Evolutionary conservation across 768 basidiomycete genomes (phyloP).

Genomic region (Gymnopilus dilepis): DNA sequence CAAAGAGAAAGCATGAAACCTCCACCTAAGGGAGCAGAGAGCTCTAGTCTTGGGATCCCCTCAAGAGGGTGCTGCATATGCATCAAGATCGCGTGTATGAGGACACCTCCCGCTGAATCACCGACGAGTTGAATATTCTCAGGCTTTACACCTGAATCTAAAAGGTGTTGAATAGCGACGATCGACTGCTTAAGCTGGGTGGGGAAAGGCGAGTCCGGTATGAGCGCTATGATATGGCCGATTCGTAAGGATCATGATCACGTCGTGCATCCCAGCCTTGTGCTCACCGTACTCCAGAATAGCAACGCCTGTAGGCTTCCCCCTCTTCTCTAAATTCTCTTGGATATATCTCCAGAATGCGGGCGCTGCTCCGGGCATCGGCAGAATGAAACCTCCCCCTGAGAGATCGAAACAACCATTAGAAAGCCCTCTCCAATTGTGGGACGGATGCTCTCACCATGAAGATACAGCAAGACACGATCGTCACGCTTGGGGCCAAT

Average conservation of each 20-base stretch:
- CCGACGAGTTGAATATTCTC: slow-evolving; percentile 39
- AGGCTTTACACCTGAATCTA: slow-evolving; percentile 35
- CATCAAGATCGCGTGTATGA: slow-evolving; percentile 41
- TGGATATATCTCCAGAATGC: slow-evolving; percentile 31
- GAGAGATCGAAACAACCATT: background rate
- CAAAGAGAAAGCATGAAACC: slow-evolving; percentile 46
- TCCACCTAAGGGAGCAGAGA: slow-evolving; percentile 33
- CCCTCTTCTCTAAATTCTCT: slow-evolving; percentile 20
- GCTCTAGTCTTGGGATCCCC: slow-evolving; percentile 29
- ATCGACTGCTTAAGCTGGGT: slow-evolving; percentile 37
- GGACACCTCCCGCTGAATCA: slow-evolving; percentile 47
- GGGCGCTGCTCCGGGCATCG: slow-evolving; percentile 13
- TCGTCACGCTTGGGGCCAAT: slow-evolving; percentile 30
- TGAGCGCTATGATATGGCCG: slow-evolving; percentile 29
- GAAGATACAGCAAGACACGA: slow-evolving; percentile 32
- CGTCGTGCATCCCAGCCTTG: background rate
- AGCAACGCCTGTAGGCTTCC: slow-evolving; percentile 21
- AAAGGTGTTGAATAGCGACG: slow-evolving; percentile 37
- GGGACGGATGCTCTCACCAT: slow-evolving; percentile 18
- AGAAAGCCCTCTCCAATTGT: background rate
- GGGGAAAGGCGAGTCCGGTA: slow-evolving; percentile 42
- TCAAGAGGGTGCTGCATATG: slow-evolving; percentile 42
- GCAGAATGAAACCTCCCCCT: slow-evolving; percentile 26
- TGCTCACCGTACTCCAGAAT: slow-evolving; percentile 27
- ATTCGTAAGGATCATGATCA: slow-evolving; percentile 4